Base-by-base conservation (phyloP, 805 yeast species). In the Starmerella stigmatis region DNA sequence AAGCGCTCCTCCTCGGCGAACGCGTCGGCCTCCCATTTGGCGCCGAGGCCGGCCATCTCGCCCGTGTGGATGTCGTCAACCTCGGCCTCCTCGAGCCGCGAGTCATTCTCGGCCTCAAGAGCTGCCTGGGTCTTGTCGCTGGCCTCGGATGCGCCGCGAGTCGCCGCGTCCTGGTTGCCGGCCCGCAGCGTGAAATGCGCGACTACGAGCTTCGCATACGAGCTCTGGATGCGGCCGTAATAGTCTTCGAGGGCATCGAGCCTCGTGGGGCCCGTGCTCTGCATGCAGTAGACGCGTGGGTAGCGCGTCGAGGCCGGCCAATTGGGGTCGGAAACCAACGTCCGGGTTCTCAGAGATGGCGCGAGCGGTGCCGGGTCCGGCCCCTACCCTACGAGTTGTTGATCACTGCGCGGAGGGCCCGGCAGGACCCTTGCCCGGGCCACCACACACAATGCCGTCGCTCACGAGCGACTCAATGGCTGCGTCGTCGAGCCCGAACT, bases 381-480 rank as follows among this genome's bases (percentile, higher is more conserved):
- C n/a, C n/a, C n/a, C n/a, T n/a, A n/a, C n/a, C n/a, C n/a, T n/a
- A n/a, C n/a, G n/a, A n/a, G n/a, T n/a, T n/a, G n/a, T n/a, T n/a
- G n/a, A n/a, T n/a, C n/a, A n/a, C n/a, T n/a, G n/a, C n/a, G 26
- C 26, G 26, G 11, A 12, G 16, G 30, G 30, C 30, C 30, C 30
- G 6, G n/a, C n/a, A 8, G 30, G 10, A 20, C 36, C 36, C 36
- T 33, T n/a, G 36, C 36, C 36, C 23, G 36, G 15, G 25, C 36
- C 36, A 21, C 28, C 36, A 21, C 28, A 22, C 17, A 59, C 51
- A 9, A 59, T 60, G 8, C 64, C 65, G 32, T 54, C 53, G 2
- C 33, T 33, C 5, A 45, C 43, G 16, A 65, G 51, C 19, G 44
- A 52, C 16, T 35, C 50, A 27, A 66, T 56, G 12, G 51, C 54